Conservation (phyloP, 2,329 filamentous ascomycete species). For the Ceratocystis cacaofunesta region DNA sequence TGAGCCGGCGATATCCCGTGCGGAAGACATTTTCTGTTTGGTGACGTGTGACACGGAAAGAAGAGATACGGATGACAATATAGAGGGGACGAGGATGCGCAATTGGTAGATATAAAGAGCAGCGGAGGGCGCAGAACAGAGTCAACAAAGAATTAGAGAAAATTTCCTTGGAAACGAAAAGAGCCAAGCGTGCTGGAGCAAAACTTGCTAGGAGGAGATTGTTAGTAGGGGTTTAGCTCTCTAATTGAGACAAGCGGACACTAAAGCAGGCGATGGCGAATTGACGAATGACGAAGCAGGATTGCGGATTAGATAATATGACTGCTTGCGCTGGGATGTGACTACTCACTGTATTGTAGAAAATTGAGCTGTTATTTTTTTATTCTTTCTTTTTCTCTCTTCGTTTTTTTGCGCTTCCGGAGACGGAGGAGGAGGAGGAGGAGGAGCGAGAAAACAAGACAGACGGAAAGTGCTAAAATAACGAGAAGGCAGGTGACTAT, state of each 20-base stretch:
- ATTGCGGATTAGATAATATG: slow-evolving; percentile 9
- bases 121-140: background rate
- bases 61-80: background rate
- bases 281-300: slow-evolving; percentile 13
- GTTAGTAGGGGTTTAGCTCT: background rate
- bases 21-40: slow-evolving; percentile 20
- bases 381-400: background rate
- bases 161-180: background rate
- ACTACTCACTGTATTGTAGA: background rate
- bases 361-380: background rate
- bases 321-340: background rate
- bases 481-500: no score
- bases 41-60: background rate
- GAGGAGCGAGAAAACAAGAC: background rate
- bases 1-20: slow-evolving; percentile 34
- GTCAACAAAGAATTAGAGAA: background rate
- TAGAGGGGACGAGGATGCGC: no score
- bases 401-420: slow-evolving; percentile 1
- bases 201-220: background rate
- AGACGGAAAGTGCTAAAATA: background rate
- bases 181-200: background rate
- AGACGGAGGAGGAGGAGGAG: slow-evolving; percentile 10
- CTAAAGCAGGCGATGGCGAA: background rate
- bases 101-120: background rate
- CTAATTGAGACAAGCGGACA: background rate